Evolutionary conservation across 2,329 filamentous ascomycete species (phyloP), one percentile per base, ranked within the genome.

Genomic region (Sodiomyces alkalinus): DNA sequence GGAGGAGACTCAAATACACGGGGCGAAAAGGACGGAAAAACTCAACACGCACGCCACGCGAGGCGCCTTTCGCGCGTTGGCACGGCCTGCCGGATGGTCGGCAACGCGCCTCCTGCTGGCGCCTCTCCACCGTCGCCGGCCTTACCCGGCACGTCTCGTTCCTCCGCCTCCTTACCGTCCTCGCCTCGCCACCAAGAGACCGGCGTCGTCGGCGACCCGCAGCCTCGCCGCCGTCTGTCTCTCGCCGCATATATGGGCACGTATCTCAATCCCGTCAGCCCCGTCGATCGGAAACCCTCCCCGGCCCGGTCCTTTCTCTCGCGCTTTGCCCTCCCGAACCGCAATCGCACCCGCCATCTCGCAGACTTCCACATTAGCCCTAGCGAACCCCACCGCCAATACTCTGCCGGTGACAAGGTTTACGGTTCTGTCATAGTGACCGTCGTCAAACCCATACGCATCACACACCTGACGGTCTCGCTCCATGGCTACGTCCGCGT

Each of bases 401-500:
- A 86, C 51, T 62, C 61, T 16, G 77, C 79, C 4, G 80, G 80
- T 35, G 80, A 87, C 45, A 58, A 74, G 39, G 77, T 90, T 26
- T 69, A 66, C 33, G 81, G 81, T 30, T 68, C 68, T 38, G 79
- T 87, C 26, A 62, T 81, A 35, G 57, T 87, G 41, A 76, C 72
- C 32, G 67, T 83, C 19, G 58, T 78, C 41, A 83, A 83, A 50
- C 74, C 80, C 12, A 55, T 83, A 36, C 67, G 79, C 41, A 71
- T 90, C 42, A 87, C 81, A 6, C 81, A 90, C 55, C 61, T 90
- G 27, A 80, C 79, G 8, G 76, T 87, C 36, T 70, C 74, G 34
- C 57, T 90, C 30, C 78, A 83, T 48, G 81, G 81, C 35, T 83
- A 74, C 48, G 79, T 82, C 31, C 75, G 80, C 45, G 79, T 86